phyloP scores from a whole-genome alignment of 441 rosid genomes.

The Jatropha podagrica region DNA sequence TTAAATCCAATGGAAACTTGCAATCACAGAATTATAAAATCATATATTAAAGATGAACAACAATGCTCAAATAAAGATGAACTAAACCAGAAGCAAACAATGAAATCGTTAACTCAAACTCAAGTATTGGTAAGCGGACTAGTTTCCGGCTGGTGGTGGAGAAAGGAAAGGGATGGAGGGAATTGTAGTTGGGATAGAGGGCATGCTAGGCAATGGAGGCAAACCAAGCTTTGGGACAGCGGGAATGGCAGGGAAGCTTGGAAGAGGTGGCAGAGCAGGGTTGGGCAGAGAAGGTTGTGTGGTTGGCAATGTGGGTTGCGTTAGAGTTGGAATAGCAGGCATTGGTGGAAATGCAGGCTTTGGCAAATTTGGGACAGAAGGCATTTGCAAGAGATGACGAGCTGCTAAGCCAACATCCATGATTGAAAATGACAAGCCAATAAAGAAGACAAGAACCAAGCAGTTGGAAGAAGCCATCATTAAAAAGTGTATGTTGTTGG shows the following conservation, averaged over 20 bases:
- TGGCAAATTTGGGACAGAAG: slow-evolving; percentile 17
- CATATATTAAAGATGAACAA: too few species aligned
- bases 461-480: too few species aligned
- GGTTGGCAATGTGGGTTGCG: slow-evolving; percentile 6
- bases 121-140: neutral
- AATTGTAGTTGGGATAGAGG: slow-evolving; percentile 15
- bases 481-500: too few species aligned
- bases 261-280: slow-evolving; percentile 28
- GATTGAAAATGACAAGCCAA: neutral
- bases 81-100: neutral
- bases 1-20: too few species aligned
- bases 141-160: slow-evolving; percentile 12
- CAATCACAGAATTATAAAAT: too few species aligned
- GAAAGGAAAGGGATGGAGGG: slow-evolving; percentile 12
- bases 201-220: slow-evolving; percentile 28
- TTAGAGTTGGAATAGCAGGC: too few species aligned
- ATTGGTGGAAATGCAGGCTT: too few species aligned
- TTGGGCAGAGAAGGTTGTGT: slow-evolving; percentile 5
- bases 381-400: slow-evolving; percentile 30
- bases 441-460: too few species aligned
- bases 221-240: slow-evolving; percentile 21
- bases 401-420: slow-evolving; percentile 23
- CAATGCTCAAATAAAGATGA: too few species aligned
- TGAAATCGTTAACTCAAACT: neutral
- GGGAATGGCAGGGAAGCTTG: slow-evolving; percentile 29